Evolutionary conservation across 2,329 filamentous ascomycete genomes (phyloP).

Genomic region (Penicillium palitans): DNA sequence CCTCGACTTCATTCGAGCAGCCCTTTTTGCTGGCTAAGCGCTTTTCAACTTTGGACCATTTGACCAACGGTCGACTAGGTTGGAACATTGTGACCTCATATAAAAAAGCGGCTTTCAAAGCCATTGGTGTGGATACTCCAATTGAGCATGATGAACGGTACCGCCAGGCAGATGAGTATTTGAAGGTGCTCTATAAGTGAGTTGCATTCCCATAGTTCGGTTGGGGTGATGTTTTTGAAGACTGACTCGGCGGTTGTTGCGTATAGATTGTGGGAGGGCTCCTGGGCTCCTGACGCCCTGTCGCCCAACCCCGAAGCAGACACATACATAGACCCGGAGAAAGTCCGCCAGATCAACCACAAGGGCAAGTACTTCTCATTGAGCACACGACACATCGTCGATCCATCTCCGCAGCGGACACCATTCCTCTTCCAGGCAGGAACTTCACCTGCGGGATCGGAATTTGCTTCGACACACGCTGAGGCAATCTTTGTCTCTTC

Average conservation of each 20-base stretch:
- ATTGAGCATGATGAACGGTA: constrained; percentile 65
- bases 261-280: constrained; percentile 54
- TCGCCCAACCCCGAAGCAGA: constrained; percentile 55
- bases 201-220: neutral
- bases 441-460: constrained; percentile 57
- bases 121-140: constrained; percentile 58
- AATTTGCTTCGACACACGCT: constrained; percentile 59
- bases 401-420: constrained; percentile 59
- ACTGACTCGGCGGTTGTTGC: neutral
- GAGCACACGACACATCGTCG: constrained; percentile 51
- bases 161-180: constrained; percentile 61
- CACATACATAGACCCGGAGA: constrained; percentile 59
- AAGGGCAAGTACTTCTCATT: constrained; percentile 56
- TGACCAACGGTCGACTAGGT: constrained; percentile 61
- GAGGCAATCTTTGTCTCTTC: constrained; percentile 62
- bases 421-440: constrained; percentile 62
- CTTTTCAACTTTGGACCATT: constrained; percentile 63
- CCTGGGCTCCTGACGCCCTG: constrained; percentile 60
- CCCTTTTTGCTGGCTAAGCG: constrained; percentile 63
- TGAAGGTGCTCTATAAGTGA: constrained; percentile 62
- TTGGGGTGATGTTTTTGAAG: neutral
- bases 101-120: constrained; percentile 64
- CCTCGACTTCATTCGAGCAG: constrained; percentile 63
- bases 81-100: constrained; percentile 69
- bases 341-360: constrained; percentile 62